Base-by-base conservation (phyloP, 257 asterid species). In the Capsicum chinense region DNA sequence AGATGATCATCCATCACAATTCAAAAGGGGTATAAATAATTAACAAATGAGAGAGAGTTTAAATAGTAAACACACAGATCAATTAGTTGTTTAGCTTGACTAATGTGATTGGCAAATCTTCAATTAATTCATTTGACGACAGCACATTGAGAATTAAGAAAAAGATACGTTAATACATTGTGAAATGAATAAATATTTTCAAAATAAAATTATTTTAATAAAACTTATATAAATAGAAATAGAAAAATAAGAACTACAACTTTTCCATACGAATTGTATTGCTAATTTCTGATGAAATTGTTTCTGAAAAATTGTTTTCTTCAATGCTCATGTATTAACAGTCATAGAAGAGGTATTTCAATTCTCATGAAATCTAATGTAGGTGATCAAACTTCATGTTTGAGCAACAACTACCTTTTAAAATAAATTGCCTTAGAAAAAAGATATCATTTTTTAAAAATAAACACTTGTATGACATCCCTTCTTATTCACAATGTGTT, bases 51-150 rank as follows among this genome's bases (percentile, higher is more conserved):
- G 71, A 64, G 71, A 64, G 71, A 21, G 35, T 21, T 3, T 3
- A 11, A 70, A 57, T 2, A 12, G 44, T 47, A 54, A 47, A 88
- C 98, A 87, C 89, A 95, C 98, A 94, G 17, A 85, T 94, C 98
- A 48, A 86, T 89, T 83, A 94, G 64, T 90, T 87, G 83, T 92
- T 91, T 84, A 95, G 93, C 84, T 90, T 91, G 88, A 92, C 86
- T 74, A 95, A 85, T 60, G 83, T 87, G 56, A n/a, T 80, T 0
- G 97, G 97, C 85, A 95, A 81, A 63, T 84, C 92, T 57, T 95
- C 97, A 0, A 94, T 88, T 76, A 95, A 95, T 21, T 88, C 89
- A 86, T 95, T 95, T 84, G 97, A 95, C 44, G 98, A 93, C 70
- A 95, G 82, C 81, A 90, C 85, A 3, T 97, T 93, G 90, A 88